Conservation (phyloP, 495 filamentous ascomycete species). For the Astrocystis sublimbata region DNA sequence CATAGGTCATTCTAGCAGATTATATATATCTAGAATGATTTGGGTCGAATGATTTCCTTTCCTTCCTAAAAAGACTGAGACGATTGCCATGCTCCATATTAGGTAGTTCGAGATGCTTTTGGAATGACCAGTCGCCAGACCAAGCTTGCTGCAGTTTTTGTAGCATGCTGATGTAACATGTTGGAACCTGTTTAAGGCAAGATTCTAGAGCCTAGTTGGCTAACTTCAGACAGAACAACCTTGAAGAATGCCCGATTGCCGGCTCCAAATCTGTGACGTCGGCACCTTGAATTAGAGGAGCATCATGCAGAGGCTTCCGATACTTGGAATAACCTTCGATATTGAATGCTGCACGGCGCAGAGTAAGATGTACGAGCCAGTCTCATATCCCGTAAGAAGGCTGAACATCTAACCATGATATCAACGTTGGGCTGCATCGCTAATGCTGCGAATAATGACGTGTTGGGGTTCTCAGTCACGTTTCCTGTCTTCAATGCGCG, state of each 20-base stretch:
- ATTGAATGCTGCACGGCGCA: constrained; percentile 11
- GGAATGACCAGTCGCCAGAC: background rate
- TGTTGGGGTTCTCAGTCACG: constrained; percentile 13
- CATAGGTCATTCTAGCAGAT: too few species aligned
- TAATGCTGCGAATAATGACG: constrained; percentile 3
- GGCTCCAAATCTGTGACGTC: background rate
- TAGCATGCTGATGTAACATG: background rate
- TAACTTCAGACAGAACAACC: too few species aligned
- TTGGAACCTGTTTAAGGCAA: too few species aligned
- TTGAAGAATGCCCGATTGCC: too few species aligned
- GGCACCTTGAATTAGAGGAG: background rate
- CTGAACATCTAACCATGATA: constrained; percentile 5
- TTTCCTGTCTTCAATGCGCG: constrained; percentile 5
- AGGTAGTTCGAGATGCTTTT: background rate
- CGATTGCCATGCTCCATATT: background rate
- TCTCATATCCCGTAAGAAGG: background rate
- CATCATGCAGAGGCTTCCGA: background rate
- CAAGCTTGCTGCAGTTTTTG: background rate
- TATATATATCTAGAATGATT: too few species aligned
- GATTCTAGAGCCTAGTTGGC: too few species aligned
- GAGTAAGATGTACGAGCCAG: background rate
- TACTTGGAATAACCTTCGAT: constrained; percentile 1
- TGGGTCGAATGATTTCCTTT: background rate
- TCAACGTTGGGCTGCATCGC: background rate
- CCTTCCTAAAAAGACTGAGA: background rate